phyloP scores from a whole-genome alignment of 129 eudicot genomes.

The Chrysanthemum lavandulifolium region DNA sequence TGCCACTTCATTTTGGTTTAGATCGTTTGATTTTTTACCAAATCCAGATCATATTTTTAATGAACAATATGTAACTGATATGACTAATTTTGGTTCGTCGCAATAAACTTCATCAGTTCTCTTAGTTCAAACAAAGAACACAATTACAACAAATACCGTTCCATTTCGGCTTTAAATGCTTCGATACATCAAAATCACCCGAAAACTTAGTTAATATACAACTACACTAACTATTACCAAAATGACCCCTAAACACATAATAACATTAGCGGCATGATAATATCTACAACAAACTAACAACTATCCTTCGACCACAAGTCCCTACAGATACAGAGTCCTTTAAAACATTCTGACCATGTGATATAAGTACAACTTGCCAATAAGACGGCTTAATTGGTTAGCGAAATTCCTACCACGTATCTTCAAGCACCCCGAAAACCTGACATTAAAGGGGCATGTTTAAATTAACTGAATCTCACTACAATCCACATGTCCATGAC shows the following conservation, averaged over 20 bases:
- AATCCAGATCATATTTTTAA: too few relatives aligned
- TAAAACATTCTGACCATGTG: conserved; percentile 11
- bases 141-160: conserved; percentile 7
- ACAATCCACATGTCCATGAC: too few relatives aligned
- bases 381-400: neutral
- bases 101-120: too few relatives aligned
- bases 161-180: conserved; percentile 17
- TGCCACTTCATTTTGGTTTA: too few relatives aligned
- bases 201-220: conserved; percentile 25
- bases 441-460: conserved; percentile 5
- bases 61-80: too few relatives aligned
- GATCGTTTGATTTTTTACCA: too few relatives aligned
- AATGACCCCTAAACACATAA: conserved; percentile 26
- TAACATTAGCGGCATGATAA: conserved; percentile 24
- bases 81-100: too few relatives aligned
- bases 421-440: conserved; percentile 19
- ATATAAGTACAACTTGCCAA: conserved; percentile 27
- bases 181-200: conserved; percentile 21
- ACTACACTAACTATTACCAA: conserved; percentile 20
- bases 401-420: conserved; percentile 13
- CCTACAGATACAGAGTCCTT: conserved; percentile 20
- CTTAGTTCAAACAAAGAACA: neutral
- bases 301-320: neutral
- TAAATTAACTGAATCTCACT: neutral
- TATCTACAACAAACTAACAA: conserved; percentile 26